Evolutionary conservation across 2,329 filamentous ascomycete species (phyloP).

Genomic region (Penicillium sp.): DNA sequence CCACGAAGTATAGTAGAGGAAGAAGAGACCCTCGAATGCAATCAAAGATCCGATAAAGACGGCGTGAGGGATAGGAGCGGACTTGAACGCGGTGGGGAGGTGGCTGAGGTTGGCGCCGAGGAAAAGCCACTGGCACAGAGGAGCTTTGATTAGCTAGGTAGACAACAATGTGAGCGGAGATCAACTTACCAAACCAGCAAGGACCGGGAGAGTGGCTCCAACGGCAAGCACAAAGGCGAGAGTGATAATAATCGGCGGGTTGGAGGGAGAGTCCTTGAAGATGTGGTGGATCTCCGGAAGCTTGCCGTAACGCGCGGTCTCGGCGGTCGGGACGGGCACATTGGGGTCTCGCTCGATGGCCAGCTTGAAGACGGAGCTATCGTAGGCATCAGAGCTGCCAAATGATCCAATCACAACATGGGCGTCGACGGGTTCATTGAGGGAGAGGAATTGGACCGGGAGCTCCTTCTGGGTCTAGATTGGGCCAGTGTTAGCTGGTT

Average conservation of each 20-base stretch:
- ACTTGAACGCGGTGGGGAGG: constrained; percentile 70
- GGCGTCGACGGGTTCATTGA: constrained; percentile 70
- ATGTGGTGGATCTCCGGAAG: constrained; percentile 85
- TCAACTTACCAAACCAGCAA: constrained; percentile 67
- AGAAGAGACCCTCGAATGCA: constrained; percentile 87
- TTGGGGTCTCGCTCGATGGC: constrained; percentile 65
- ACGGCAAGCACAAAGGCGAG: constrained; percentile 75
- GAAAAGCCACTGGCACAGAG: constrained; percentile 66
- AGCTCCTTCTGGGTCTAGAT: constrained; percentile 83
- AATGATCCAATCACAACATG: constrained; percentile 85
- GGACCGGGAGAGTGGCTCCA: constrained; percentile 69
- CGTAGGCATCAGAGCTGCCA: constrained; percentile 69
- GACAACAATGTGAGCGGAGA: neutral
- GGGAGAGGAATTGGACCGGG: constrained; percentile 75
- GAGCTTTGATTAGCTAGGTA: constrained; percentile 11
- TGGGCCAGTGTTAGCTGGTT: constrained; percentile 16
- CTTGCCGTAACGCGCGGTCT: constrained; percentile 81
- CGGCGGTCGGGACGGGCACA: constrained; percentile 60
- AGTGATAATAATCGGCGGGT: constrained; percentile 77
- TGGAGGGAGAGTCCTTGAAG: constrained; percentile 78
- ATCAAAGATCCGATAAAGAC: constrained; percentile 86
- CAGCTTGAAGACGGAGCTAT: constrained; percentile 72
- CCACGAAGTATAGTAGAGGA: constrained; percentile 91
- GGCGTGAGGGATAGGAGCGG: constrained; percentile 77
- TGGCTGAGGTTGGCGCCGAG: constrained; percentile 84